A percentile compares a stretch with the other conserved stretches of the same genome.
Evolutionary conservation across 495 filamentous ascomycete species (phyloP).

Genomic region (Bryoglossum gracile): DNA sequence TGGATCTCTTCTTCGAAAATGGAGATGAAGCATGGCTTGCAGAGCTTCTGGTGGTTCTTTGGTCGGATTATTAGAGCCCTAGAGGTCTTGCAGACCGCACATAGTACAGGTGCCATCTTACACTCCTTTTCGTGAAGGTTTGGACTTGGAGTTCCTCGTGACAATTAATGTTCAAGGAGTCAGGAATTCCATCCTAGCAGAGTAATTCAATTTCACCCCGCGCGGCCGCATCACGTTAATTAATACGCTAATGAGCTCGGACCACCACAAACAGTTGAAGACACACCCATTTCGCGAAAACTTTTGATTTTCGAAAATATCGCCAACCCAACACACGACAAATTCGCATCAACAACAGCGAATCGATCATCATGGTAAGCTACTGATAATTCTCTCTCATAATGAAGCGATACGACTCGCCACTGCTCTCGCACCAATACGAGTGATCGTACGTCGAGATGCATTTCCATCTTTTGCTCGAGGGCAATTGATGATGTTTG

Average conservation of each 20-base stretch:
- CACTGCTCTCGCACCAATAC: constrained; percentile 27
- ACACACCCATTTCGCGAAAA: constrained; percentile 11
- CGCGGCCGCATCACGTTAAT: neutral
- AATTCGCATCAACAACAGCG: constrained; percentile 24
- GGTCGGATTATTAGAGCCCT: constrained; percentile 87
- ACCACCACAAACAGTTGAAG: constrained; percentile 7
- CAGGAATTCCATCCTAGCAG: neutral
- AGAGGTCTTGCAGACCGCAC: constrained; percentile 64
- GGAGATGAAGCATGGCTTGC: constrained; percentile 75
- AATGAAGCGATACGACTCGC: constrained; percentile 22
- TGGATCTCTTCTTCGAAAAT: constrained; percentile 92
- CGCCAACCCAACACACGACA: constrained; percentile 26
- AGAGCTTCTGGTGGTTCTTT: constrained; percentile 88
- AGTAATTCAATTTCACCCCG: constrained; percentile 1
- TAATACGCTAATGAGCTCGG: neutral
- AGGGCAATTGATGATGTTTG: constrained; percentile 65
- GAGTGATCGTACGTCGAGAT: constrained; percentile 36
- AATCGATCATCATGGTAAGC: constrained; percentile 30
- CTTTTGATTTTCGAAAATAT: constrained; percentile 18
- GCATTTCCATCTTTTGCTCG: constrained; percentile 42
- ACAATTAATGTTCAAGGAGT: neutral
- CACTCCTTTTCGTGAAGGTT: neutral
- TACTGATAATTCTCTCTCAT: constrained; percentile 10
- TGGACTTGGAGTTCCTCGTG: neutral
- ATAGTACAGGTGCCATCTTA: constrained; percentile 49